These are phyloP conservation scores for Areca catechu DNA, from an alignment of 176 grass and related monocot species.

Conservation along the genomic window DNA sequence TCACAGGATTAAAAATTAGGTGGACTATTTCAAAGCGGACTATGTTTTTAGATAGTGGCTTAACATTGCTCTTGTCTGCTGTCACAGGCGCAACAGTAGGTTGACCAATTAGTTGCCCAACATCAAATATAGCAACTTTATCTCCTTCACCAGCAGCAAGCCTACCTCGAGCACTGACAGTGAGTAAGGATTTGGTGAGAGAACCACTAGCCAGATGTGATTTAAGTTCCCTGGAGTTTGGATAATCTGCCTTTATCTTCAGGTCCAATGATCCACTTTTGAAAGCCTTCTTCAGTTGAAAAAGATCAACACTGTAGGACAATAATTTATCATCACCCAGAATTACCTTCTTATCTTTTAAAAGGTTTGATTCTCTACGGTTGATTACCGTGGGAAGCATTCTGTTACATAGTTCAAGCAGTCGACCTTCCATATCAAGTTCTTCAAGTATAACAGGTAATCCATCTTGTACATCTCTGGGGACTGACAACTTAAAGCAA, in stretches of 20 bases:
- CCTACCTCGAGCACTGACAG: constrained; percentile 68
- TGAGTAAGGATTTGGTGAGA: constrained; percentile 76
- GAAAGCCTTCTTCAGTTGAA: constrained; percentile 90
- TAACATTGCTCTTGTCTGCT: constrained; percentile 93
- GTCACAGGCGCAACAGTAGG: constrained; percentile 63
- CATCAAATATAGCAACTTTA: constrained; percentile 90
- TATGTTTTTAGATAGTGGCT: constrained; percentile 88
- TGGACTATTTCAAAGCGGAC: constrained; percentile 97
- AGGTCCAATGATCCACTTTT: constrained; percentile 93
- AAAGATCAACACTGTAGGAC: constrained; percentile 48
- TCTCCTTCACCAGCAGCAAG: constrained; percentile 99
- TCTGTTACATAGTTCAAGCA: constrained; percentile 80
- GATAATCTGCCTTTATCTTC: constrained; percentile 95
- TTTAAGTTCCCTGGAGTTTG: constrained; percentile 89
- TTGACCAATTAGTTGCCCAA: constrained; percentile 93
- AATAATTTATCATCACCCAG: constrained; percentile 65
- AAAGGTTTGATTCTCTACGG: constrained; percentile 66
- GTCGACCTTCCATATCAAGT: constrained; percentile 60
- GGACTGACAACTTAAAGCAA: constrained; percentile 61
- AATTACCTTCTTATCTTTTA: constrained; percentile 74
- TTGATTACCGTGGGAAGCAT: constrained; percentile 64
- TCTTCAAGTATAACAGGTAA: constrained; percentile 54
- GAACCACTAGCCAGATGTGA: constrained; percentile 71
- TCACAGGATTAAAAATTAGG: constrained; percentile 66
- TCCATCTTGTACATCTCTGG: constrained; percentile 57